Evolutionary conservation across 805 yeast species (phyloP), one percentile per base, ranked within the genome.

Genomic region (Saccharomycopsis sp.): DNA sequence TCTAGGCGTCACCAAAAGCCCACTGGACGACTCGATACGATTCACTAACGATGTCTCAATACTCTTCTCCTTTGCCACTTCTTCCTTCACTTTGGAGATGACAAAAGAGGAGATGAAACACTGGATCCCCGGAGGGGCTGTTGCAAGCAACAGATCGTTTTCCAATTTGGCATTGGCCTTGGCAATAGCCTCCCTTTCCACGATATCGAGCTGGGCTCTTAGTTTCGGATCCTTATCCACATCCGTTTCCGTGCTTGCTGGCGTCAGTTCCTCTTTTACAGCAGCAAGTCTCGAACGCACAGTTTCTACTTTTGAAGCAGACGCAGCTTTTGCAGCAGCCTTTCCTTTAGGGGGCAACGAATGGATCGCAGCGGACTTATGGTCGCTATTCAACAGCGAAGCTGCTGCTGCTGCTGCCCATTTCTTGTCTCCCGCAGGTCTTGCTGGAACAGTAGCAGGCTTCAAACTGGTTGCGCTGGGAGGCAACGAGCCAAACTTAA

Each of bases 321-420:
- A n/a, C n/a, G n/a, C n/a, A n/a, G n/a, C n/a, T n/a, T n/a, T n/a
- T n/a, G n/a, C n/a, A n/a, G n/a, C n/a, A n/a, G n/a, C n/a, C n/a
- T n/a, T n/a, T n/a, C n/a, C n/a, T n/a, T n/a, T n/a, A n/a, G n/a
- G n/a, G n/a, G n/a, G n/a, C n/a, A n/a, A n/a, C n/a, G n/a, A n/a
- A n/a, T n/a, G n/a, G n/a, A 29, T 29, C 37, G 12, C 37, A 29
- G 37, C 9, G 9, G 37, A 29, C 16, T 44, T 44, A 12, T 12
- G 4, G 4, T 44, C 48, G 16, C 4, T n/a, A 23, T 4, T 34
- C 4, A 16, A 5, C 53, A 34, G 48, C 7, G 67, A 65, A 9
- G 65, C 75, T 3, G 79, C 79, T 2, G 82, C 84, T 3, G 83
- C 83, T 1, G 77, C 75, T 1, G 84, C 75, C 84, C 84, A 80